These are phyloP conservation scores for Aspergillus aculeatinus DNA, from an alignment of 2,329 filamentous ascomycete genomes.

Conservation along the genomic window DNA sequence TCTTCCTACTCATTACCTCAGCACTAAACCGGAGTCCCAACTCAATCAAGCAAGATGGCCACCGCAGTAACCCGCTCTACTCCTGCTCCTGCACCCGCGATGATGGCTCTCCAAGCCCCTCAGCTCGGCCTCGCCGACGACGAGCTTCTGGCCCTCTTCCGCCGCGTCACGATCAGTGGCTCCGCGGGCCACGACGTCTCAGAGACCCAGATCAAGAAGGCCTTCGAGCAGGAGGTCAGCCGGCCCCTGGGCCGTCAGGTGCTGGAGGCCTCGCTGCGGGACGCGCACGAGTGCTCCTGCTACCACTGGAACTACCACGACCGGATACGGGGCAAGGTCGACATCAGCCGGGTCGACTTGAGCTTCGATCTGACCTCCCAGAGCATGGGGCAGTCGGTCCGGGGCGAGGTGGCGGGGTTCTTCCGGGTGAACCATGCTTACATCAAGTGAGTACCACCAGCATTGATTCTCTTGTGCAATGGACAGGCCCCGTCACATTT, in stretches of 20 bases:
- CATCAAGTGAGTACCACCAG: not conserved
- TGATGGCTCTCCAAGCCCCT: not conserved
- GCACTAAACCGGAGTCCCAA: not conserved
- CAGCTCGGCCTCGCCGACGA: not conserved
- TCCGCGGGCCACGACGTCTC: conserved; percentile 6
- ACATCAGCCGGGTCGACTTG: conserved; percentile 3
- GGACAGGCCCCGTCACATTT: too few relatives aligned
- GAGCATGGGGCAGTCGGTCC: conserved; percentile 3
- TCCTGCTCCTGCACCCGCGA: not conserved
- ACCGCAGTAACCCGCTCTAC: conserved; percentile 2
- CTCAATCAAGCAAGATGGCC: not conserved
- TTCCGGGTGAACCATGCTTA: not conserved
- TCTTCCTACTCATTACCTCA: not conserved
- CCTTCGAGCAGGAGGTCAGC: conserved; percentile 3
- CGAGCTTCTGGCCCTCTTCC: conserved; percentile 2
- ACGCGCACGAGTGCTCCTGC: conserved; percentile 1
- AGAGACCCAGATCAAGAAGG: conserved; percentile 5
- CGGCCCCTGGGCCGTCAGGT: conserved; percentile 6
- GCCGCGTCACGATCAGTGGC: conserved; percentile 3
- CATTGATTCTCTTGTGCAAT: not conserved
- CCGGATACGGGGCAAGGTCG: conserved; percentile 2
- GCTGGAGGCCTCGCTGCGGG: conserved; percentile 4
- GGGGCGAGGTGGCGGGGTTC: conserved; percentile 2
- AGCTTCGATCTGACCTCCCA: conserved; percentile 3
- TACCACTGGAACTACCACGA: conserved; percentile 8